Conservation (phyloP, 352 stramenopile genomes). For the Globisporangium takayamanum region DNA sequence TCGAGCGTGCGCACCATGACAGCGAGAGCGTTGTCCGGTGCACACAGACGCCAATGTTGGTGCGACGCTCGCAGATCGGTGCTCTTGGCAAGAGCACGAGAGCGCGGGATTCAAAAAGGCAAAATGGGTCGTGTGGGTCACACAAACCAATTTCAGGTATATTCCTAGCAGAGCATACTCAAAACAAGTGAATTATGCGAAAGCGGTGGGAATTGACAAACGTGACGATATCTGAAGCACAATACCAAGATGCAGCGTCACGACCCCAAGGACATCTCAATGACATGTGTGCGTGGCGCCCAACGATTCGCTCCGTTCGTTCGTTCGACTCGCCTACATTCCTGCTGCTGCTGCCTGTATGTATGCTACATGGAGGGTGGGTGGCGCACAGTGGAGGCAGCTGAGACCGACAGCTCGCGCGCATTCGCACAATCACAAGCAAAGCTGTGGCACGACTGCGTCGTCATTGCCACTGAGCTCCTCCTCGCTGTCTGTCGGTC, state of each 20-base stretch:
- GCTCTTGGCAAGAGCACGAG: neutral
- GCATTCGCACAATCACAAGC: neutral
- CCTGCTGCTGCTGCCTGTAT: neutral
- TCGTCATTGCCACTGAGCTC: neutral
- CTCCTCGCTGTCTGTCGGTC: neutral
- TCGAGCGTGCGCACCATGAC: conserved; percentile 60
- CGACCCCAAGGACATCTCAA: too few species aligned
- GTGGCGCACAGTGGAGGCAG: too few species aligned
- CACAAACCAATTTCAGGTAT: neutral
- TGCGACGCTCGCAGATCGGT: too few species aligned
- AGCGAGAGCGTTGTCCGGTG: neutral
- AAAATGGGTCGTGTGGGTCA: neutral
- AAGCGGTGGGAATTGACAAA: neutral
- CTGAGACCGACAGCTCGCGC: too few species aligned
- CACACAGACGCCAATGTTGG: too few species aligned
- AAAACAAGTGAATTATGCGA: too few species aligned
- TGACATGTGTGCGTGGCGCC: too few species aligned
- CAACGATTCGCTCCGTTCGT: neutral
- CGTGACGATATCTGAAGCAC: too few species aligned
- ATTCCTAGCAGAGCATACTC: too few species aligned
- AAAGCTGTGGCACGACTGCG: neutral
- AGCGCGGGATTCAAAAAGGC: neutral
- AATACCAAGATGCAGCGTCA: too few species aligned
- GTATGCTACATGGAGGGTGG: conserved; percentile 2
- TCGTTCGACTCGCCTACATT: neutral